Evolutionary conservation across 176 grass and related monocot species (phyloP).

Genomic region (Carex pumila): DNA sequence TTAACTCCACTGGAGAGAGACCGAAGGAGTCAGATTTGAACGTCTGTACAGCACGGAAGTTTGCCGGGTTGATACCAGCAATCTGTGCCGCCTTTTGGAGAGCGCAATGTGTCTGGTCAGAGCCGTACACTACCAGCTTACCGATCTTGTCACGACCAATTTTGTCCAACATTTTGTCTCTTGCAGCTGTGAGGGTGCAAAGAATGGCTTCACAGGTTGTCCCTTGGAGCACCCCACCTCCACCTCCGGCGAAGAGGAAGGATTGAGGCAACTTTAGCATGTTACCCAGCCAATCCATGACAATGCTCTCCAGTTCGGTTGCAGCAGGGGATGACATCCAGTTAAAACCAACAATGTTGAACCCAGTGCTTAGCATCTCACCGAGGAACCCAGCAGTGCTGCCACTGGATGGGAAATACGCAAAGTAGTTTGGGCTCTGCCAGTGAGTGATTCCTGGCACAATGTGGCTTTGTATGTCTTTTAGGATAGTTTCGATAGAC

Average conservation of each 20-base stretch:
- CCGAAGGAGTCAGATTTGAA: background rate
- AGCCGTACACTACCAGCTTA: slow-evolving; percentile 66
- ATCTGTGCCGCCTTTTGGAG: slow-evolving; percentile 53
- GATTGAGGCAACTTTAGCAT: slow-evolving; percentile 46
- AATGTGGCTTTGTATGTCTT: background rate
- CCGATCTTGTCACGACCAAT: slow-evolving; percentile 30
- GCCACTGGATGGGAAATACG: slow-evolving; percentile 56
- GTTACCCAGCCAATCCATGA: slow-evolving; percentile 67
- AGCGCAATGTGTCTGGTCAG: slow-evolving; percentile 65
- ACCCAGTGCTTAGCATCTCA: slow-evolving; percentile 64
- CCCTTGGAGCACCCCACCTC: slow-evolving; percentile 71
- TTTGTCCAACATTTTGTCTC: slow-evolving; percentile 44
- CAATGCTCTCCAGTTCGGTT: slow-evolving; percentile 62
- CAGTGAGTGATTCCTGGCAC: slow-evolving; percentile 71
- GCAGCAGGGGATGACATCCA: slow-evolving; percentile 77
- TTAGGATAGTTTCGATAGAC: slow-evolving; percentile 20
- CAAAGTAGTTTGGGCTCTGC: slow-evolving; percentile 69
- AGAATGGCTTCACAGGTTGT: slow-evolving; percentile 61
- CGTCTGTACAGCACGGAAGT: slow-evolving; percentile 37
- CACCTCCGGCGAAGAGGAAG: slow-evolving; percentile 46
- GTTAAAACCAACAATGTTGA: slow-evolving; percentile 60
- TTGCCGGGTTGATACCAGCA: slow-evolving; percentile 36
- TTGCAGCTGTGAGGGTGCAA: slow-evolving; percentile 53
- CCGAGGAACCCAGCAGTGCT: slow-evolving; percentile 79
- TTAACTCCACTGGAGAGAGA: background rate